These are phyloP conservation scores for Pistacia integerrima DNA, from an alignment of 345 rosid genomes.

Conservation along the genomic window DNA sequence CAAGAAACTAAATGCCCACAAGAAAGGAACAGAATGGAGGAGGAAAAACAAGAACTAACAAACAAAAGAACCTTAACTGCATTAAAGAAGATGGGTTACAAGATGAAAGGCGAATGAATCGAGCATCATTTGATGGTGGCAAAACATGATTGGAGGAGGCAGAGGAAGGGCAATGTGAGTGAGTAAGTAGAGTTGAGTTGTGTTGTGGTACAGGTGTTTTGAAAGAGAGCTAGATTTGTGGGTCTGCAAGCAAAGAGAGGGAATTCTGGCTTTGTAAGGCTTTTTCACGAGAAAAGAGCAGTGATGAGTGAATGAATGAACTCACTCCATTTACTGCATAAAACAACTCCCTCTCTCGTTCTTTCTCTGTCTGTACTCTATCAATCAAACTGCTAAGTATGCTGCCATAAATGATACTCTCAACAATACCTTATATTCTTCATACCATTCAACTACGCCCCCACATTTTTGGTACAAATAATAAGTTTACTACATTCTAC, in stretches of 20 bases:
- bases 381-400: conserved; percentile 13
- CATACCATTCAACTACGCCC: conserved; percentile 13
- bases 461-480: conserved; percentile 11
- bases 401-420: conserved; percentile 10
- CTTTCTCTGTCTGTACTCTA: background rate
- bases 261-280: conserved; percentile 34
- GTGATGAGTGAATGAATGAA: conserved; percentile 48
- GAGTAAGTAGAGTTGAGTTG: conserved; percentile 13
- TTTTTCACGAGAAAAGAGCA: conserved; percentile 73
- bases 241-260: conserved; percentile 35
- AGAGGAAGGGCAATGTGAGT: conserved; percentile 8
- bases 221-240: conserved; percentile 30
- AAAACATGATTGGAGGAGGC: conserved; percentile 26
- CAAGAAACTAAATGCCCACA: conserved; percentile 23
- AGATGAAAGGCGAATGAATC: conserved; percentile 14
- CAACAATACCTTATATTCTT: conserved; percentile 13
- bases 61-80: conserved; percentile 18
- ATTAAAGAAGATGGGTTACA: conserved; percentile 41
- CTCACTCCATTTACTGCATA: conserved; percentile 22
- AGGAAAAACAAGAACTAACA: conserved; percentile 37
- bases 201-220: conserved; percentile 23
- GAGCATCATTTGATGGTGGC: conserved; percentile 23
- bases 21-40: conserved; percentile 20
- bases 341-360: conserved; percentile 15
- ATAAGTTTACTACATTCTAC: too few relatives aligned